Percentiles rank a stretch among this genome's conserved stretches.
Conservation (phyloP, 805 yeast species). For the Candida qinlingensis region DNA sequence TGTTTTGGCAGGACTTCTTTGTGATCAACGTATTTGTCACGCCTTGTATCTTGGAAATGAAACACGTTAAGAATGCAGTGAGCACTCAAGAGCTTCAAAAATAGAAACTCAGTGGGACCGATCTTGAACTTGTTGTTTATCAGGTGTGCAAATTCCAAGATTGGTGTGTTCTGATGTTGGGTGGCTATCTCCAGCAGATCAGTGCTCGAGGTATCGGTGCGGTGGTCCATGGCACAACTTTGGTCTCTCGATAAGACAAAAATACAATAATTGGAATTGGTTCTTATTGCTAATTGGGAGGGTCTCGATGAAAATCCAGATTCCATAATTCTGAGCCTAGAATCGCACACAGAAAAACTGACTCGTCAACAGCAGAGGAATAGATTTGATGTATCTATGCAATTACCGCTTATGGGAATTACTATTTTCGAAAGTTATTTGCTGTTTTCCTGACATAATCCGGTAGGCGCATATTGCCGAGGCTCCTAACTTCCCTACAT, state of each 20-base stretch:
- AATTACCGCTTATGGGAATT: constrained; percentile 2
- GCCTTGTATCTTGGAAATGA: constrained; percentile 9
- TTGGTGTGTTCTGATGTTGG: not conserved
- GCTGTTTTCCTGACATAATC: not conserved
- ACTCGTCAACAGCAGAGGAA: not conserved
- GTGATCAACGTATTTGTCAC: not conserved
- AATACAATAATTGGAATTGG: not conserved
- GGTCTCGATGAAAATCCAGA: not conserved
- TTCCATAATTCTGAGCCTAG: not conserved
- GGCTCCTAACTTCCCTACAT: not conserved
- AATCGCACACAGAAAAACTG: not conserved
- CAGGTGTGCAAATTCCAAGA: not conserved
- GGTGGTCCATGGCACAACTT: not conserved
- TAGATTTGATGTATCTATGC: constrained; percentile 4
- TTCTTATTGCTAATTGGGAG: not conserved
- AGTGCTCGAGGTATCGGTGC: not conserved
- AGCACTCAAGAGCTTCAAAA: not conserved
- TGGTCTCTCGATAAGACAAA: not conserved
- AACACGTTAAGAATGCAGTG: constrained; percentile 2
- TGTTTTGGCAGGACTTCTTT: constrained; percentile 6
- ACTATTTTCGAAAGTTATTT: not conserved
- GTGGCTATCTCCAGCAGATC: not conserved
- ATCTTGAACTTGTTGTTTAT: not conserved
- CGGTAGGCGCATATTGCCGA: not conserved
- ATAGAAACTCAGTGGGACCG: not conserved